A percentile compares a stretch with the other conserved stretches of the same genome.
These are phyloP conservation scores for Xerocomus nothofagi DNA, from an alignment of 1,284 basidiomycete genomes.

Conservation along the genomic window DNA sequence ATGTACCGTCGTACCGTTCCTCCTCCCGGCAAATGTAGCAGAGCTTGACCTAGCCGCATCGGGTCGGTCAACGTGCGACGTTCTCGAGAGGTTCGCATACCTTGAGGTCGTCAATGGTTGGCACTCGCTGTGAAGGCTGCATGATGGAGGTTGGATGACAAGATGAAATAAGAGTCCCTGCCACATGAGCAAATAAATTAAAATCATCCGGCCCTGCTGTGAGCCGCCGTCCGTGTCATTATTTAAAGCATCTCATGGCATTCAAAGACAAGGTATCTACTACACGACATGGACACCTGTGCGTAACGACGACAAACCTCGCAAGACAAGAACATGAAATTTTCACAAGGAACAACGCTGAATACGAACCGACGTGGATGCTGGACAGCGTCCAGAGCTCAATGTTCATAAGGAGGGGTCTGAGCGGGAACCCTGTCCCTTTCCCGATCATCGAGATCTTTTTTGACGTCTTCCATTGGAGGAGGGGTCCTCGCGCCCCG, in stretches of 20 bases:
- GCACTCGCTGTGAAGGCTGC: slow-evolving; percentile 26
- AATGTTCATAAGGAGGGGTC: slow-evolving; percentile 54
- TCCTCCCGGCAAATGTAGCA: slow-evolving; percentile 80
- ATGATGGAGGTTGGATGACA: slow-evolving; percentile 17
- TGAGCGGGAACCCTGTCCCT: slow-evolving; percentile 36
- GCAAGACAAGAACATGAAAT: background rate
- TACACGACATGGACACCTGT: slow-evolving; percentile 15
- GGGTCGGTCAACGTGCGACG: slow-evolving; percentile 3
- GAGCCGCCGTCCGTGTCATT: too few relatives aligned
- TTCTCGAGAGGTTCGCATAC: slow-evolving; percentile 8
- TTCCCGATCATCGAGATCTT: slow-evolving; percentile 47
- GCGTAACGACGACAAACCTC: slow-evolving; percentile 7
- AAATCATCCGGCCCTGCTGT: background rate
- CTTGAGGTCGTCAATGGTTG: slow-evolving; percentile 35
- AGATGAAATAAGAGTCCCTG: too few relatives aligned
- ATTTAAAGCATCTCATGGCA: slow-evolving; percentile 10
- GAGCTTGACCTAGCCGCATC: slow-evolving; percentile 57
- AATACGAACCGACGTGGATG: slow-evolving; percentile 11
- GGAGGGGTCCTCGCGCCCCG: slow-evolving; percentile 46
- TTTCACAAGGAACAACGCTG: background rate
- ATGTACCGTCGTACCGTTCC: slow-evolving; percentile 55
- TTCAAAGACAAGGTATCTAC: slow-evolving; percentile 25
- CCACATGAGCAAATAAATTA: background rate
- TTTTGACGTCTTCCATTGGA: slow-evolving; percentile 44
- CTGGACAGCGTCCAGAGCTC: slow-evolving; percentile 12